These are phyloP conservation scores for Picea engelmannii DNA, from an alignment of 83 land plant species.

Conservation along the genomic window DNA sequence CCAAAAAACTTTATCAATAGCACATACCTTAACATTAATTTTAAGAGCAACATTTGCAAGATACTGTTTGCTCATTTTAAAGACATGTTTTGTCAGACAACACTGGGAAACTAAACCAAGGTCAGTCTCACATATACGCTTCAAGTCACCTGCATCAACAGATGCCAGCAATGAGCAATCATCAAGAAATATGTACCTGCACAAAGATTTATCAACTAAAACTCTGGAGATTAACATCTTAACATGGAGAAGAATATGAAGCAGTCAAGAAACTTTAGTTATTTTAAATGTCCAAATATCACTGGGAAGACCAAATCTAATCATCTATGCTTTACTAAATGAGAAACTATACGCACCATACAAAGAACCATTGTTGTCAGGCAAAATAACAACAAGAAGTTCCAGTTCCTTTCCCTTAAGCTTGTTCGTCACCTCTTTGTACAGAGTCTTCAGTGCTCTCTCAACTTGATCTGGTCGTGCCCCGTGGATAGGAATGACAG, in stretches of 20 bases:
- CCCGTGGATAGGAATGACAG: slow-evolving; percentile 36
- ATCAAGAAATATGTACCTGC: not conserved
- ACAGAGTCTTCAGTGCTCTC: slow-evolving; percentile 60
- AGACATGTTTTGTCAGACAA: slow-evolving; percentile 85
- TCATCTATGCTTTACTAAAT: too few species aligned
- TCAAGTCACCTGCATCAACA: slow-evolving; percentile 66
- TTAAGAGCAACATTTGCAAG: slow-evolving; percentile 90
- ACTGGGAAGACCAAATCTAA: not conserved
- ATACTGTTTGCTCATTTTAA: slow-evolving; percentile 79
- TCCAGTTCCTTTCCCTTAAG: slow-evolving; percentile 66
- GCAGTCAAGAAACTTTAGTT: not conserved
- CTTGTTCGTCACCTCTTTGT: slow-evolving; percentile 47
- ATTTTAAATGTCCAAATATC: not conserved
- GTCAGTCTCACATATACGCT: slow-evolving; percentile 90
- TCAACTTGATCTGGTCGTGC: slow-evolving; percentile 86
- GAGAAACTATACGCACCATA: slow-evolving; percentile 57
- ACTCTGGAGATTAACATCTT: not conserved
- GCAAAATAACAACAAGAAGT: slow-evolving; percentile 75
- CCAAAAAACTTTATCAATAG: not conserved
- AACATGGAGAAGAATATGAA: not conserved
- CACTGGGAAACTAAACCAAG: slow-evolving; percentile 90
- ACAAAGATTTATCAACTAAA: too few species aligned
- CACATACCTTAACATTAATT: slow-evolving; percentile 85
- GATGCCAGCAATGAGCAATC: not conserved
- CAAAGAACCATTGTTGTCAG: slow-evolving; percentile 88